These are phyloP conservation scores for Cymbopogon flexuosus DNA, from an alignment of 202 grass and related monocot genomes.

Conservation along the genomic window DNA sequence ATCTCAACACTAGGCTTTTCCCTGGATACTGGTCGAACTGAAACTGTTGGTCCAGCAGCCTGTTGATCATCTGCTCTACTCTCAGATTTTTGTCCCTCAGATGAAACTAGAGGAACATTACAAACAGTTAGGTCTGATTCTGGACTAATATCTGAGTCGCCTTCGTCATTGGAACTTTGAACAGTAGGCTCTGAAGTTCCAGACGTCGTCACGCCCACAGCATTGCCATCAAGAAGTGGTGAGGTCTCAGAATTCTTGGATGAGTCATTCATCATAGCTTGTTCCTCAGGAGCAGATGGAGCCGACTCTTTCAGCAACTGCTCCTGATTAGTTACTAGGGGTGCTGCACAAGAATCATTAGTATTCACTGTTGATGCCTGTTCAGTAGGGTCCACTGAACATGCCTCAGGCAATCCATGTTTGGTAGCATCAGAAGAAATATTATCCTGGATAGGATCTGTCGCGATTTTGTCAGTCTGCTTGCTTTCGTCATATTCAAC, in stretches of 20 bases:
- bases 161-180: conserved; percentile 30
- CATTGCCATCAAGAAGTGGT: conserved; percentile 6
- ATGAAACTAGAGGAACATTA: conserved; percentile 10
- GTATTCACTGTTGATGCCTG: conserved; percentile 11
- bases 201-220: background rate
- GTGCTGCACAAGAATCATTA: conserved; percentile 20
- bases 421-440: conserved; percentile 35
- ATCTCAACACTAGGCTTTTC: conserved; percentile 53
- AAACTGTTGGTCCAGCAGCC: conserved; percentile 10
- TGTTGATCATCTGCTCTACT: conserved; percentile 29
- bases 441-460: conserved; percentile 24
- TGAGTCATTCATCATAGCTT: background rate
- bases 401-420: conserved; percentile 10
- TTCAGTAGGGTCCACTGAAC: conserved; percentile 1
- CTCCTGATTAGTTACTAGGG: conserved; percentile 12
- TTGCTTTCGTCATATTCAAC: conserved; percentile 17
- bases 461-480: background rate
- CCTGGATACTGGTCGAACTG: conserved; percentile 39
- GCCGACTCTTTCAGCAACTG: conserved; percentile 27
- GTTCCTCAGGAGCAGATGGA: conserved; percentile 27
- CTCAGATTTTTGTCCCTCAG: conserved; percentile 37
- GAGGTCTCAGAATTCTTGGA: conserved; percentile 3
- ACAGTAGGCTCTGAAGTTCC: conserved; percentile 31
- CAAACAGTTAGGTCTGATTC: conserved; percentile 19
- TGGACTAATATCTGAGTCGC: conserved; percentile 17